These are phyloP conservation scores for Rhizophagus prolifer DNA, from an alignment of 192 early-diverging fungal genomes.

Conservation along the genomic window DNA sequence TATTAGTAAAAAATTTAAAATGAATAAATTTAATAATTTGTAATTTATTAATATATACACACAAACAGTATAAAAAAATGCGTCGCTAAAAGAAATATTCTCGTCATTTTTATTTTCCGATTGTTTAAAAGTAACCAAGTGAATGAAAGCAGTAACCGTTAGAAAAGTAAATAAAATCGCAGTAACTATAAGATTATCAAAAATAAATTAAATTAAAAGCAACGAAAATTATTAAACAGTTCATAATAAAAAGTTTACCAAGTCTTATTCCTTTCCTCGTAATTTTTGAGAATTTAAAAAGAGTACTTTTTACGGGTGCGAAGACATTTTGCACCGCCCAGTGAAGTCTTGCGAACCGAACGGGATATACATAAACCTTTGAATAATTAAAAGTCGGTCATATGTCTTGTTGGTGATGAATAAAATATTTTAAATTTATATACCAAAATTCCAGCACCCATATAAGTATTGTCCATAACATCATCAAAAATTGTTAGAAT, in stretches of 20 bases:
- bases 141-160: constrained; percentile 70
- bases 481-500: constrained; percentile 42
- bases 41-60: not conserved
- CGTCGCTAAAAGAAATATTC: constrained; percentile 52
- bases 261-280: constrained; percentile 62
- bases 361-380: constrained; percentile 56
- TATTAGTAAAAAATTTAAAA: too few species aligned
- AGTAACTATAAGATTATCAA: constrained; percentile 29
- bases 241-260: constrained; percentile 22
- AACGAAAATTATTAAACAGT: not conserved
- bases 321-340: constrained; percentile 56
- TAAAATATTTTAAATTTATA: not conserved
- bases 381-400: not conserved
- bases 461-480: constrained; percentile 48
- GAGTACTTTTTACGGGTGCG: constrained; percentile 63
- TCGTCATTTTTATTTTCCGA: constrained; percentile 46
- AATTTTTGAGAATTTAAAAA: constrained; percentile 54
- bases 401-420: constrained; percentile 22
- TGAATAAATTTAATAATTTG: not conserved
- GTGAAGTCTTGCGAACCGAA: constrained; percentile 69
- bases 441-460: constrained; percentile 52
- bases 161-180: constrained; percentile 70
- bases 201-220: not conserved
- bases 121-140: constrained; percentile 63
- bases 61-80: constrained; percentile 58